phyloP scores from a whole-genome alignment of 768 basidiomycete species.

The Mycena chlorophos region DNA sequence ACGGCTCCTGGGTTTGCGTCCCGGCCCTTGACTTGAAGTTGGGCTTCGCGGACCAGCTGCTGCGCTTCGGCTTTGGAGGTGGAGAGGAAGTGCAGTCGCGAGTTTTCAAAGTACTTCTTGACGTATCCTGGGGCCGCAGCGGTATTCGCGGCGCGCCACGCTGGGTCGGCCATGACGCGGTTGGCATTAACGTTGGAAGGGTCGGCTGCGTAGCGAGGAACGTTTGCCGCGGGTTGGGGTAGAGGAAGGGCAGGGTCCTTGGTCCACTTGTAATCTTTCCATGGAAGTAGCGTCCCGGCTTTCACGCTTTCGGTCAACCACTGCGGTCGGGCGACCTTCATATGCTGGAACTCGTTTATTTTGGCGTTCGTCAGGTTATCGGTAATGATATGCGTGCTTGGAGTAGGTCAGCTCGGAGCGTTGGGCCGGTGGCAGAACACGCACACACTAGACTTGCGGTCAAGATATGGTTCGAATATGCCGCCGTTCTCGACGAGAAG shows the following conservation, averaged over 20 bases:
- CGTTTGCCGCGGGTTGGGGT: constrained; percentile 48
- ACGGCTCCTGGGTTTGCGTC: constrained; percentile 38
- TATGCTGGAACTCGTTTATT: constrained; percentile 80
- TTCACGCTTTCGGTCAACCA: constrained; percentile 87
- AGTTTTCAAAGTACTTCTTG: constrained; percentile 80
- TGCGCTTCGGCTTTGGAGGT: constrained; percentile 92
- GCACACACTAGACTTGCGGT: constrained; percentile 72
- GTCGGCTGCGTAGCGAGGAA: constrained; percentile 68
- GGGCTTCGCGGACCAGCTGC: constrained; percentile 75
- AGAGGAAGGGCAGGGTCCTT: constrained; percentile 48
- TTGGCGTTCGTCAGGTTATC: constrained; percentile 89
- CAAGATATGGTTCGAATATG: constrained; percentile 78
- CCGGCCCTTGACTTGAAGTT: constrained; percentile 37
- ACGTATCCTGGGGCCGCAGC: constrained; percentile 85
- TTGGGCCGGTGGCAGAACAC: constrained; percentile 27
- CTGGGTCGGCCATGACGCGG: constrained; percentile 77
- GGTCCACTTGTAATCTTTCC: constrained; percentile 70
- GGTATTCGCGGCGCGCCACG: constrained; percentile 88
- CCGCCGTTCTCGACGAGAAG: constrained; percentile 86
- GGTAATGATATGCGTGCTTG: constrained; percentile 88
- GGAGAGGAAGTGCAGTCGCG: constrained; percentile 88
- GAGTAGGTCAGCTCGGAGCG: background rate
- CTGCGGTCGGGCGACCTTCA: constrained; percentile 87
- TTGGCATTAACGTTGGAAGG: constrained; percentile 71
- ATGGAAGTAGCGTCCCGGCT: constrained; percentile 68